These are phyloP conservation scores for Diplodia intermedia DNA, from an alignment of 2,329 filamentous ascomycete genomes.

Conservation along the genomic window DNA sequence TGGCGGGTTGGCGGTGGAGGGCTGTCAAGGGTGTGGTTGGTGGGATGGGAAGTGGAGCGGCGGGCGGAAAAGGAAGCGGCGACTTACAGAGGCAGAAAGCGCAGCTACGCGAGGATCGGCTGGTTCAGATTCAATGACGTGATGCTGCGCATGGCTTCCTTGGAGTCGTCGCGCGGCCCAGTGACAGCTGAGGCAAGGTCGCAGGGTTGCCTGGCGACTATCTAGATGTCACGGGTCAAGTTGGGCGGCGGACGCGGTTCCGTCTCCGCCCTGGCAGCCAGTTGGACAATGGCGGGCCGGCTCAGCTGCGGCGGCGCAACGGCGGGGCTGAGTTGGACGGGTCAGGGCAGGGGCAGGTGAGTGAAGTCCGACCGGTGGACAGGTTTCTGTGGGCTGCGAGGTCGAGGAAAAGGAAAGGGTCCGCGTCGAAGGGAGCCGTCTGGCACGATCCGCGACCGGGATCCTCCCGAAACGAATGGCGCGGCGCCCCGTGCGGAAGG, in stretches of 20 bases:
- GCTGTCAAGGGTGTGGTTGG: not conserved
- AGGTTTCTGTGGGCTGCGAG: constrained; percentile 14
- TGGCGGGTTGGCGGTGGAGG: not conserved
- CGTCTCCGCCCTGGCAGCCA: not conserved
- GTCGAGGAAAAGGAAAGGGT: constrained; percentile 30
- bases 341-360: constrained; percentile 24
- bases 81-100: constrained; percentile 28
- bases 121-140: constrained; percentile 5
- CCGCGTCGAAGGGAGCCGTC: constrained; percentile 28
- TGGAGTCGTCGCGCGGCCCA: not conserved
- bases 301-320: not conserved
- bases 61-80: constrained; percentile 25
- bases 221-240: constrained; percentile 1
- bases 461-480: constrained; percentile 19
- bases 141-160: constrained; percentile 22
- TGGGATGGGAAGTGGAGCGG: not conserved
- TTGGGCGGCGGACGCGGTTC: constrained; percentile 15
- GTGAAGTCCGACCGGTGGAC: constrained; percentile 1
- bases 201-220: not conserved
- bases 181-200: constrained; percentile 5
- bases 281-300: not conserved
- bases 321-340: constrained; percentile 4
- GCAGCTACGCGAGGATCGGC: constrained; percentile 9
- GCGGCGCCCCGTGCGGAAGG: constrained; percentile 6
- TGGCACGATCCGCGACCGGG: constrained; percentile 25